Evolutionary conservation across 2,329 filamentous ascomycete species (phyloP).

Genomic region (Huntiella moniliformis): DNA sequence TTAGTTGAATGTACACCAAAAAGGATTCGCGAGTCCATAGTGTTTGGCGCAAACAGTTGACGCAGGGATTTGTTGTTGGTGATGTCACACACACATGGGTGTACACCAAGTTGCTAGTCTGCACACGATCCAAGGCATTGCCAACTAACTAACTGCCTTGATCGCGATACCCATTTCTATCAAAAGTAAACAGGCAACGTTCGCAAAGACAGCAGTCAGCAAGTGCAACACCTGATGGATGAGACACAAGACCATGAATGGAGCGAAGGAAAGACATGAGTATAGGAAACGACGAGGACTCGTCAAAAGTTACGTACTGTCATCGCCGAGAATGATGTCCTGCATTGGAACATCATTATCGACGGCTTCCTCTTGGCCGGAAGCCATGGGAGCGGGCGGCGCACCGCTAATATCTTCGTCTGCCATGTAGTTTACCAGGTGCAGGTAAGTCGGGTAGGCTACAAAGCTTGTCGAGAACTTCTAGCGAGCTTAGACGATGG

Average conservation of each 20-base stretch:
- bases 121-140: no score
- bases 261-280: not conserved
- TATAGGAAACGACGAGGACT: not conserved
- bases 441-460: no score
- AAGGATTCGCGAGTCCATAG: no score
- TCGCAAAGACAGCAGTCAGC: not conserved
- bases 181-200: no score
- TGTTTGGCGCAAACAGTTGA: no score
- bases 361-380: not conserved
- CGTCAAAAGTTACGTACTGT: conserved; percentile 7
- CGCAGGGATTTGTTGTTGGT: not conserved
- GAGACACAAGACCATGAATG: not conserved
- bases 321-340: conserved; percentile 7
- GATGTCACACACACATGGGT: not conserved
- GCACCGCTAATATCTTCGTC: conserved; percentile 7
- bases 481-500: not conserved
- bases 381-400: conserved; percentile 4
- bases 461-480: not conserved
- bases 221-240: not conserved
- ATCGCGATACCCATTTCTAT: no score
- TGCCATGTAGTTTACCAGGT: conserved; percentile 3
- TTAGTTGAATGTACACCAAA: not conserved
- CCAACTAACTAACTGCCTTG: no score
- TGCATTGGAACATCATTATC: conserved; percentile 7
- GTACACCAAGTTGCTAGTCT: no score